phyloP scores from a whole-genome alignment of 192 early-diverging fungal species.

The Mortierella claussenii region DNA sequence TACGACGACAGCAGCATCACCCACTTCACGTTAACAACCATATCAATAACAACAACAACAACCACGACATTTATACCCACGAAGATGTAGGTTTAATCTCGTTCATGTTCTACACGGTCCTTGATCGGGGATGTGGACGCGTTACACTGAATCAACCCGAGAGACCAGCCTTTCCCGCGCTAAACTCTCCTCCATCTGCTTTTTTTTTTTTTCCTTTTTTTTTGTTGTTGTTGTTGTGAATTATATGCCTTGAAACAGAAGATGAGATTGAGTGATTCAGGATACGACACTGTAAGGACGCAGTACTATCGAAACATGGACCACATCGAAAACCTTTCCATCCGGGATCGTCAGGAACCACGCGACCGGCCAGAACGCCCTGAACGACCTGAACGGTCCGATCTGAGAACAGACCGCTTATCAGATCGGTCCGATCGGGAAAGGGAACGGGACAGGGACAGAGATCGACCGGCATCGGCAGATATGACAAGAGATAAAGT shows the following conservation, averaged over 20 bases:
- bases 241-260: too few species aligned
- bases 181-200: too few species aligned
- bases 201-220: slow-evolving; percentile 3
- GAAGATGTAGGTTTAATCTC: slow-evolving; percentile 22
- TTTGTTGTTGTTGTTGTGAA: background rate
- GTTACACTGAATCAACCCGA: background rate
- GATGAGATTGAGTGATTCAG: slow-evolving; percentile 38
- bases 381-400: background rate
- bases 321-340: slow-evolving; percentile 30
- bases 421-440: background rate
- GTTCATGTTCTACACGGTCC: background rate
- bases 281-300: slow-evolving; percentile 53
- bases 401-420: background rate
- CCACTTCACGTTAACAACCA: too few species aligned
- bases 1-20: background rate
- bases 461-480: slow-evolving; percentile 19
- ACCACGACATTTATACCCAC: background rate
- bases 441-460: too few species aligned
- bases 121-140: background rate
- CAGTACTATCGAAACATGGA: slow-evolving; percentile 13
- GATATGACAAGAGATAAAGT: slow-evolving; percentile 54
- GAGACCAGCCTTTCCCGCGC: too few species aligned
- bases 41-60: slow-evolving; percentile 16
- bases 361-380: background rate
- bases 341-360: slow-evolving; percentile 19